These are phyloP conservation scores for Asterophora parasitica DNA, from an alignment of 768 basidiomycete genomes.

Conservation along the genomic window DNA sequence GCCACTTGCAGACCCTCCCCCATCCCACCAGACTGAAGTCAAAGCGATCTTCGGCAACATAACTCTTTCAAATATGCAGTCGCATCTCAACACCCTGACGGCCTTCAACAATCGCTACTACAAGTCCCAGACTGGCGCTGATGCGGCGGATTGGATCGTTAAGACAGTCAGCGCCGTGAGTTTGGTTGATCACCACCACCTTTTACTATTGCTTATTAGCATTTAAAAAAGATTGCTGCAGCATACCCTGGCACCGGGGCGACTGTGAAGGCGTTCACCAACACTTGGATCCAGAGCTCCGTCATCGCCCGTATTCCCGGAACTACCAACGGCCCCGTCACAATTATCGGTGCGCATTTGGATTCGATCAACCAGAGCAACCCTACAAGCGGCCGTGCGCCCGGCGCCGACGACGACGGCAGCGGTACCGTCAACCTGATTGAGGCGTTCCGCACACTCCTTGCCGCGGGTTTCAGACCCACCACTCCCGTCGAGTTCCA, in stretches of 20 bases:
- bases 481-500: conserved; percentile 43
- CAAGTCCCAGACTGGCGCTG: conserved; percentile 29
- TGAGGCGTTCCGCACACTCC: conserved; percentile 37
- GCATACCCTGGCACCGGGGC: background rate
- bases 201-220: background rate
- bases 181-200: conserved; percentile 3
- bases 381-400: conserved; percentile 24
- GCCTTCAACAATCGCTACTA: conserved; percentile 41
- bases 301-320: conserved; percentile 19
- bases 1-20: conserved; percentile 3
- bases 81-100: conserved; percentile 29
- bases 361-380: conserved; percentile 25
- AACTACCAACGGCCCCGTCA: conserved; percentile 16
- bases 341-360: conserved; percentile 26
- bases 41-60: conserved; percentile 23
- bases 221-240: background rate
- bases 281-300: conserved; percentile 5
- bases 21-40: conserved; percentile 17
- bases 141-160: conserved; percentile 35
- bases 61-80: conserved; percentile 30
- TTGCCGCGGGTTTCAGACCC: conserved; percentile 36
- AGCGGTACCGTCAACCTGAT: conserved; percentile 44
- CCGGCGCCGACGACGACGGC: conserved; percentile 37
- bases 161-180: conserved; percentile 24
- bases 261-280: background rate